Conservation (phyloP, 345 rosid species). For the Camelina laxa region DNA sequence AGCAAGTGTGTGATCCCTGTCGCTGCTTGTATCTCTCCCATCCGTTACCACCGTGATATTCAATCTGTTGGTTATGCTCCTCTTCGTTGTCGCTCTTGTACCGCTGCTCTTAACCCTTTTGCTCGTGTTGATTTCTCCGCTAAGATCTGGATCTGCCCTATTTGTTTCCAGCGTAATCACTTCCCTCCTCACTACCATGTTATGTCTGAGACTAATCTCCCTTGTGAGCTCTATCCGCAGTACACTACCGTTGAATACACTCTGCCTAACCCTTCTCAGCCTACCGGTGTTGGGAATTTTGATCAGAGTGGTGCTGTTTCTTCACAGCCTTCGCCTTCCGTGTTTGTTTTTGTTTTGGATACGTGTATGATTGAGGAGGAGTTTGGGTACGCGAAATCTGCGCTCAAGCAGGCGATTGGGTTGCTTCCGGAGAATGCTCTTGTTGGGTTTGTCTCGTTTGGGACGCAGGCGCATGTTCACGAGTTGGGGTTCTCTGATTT, state of each 20-base stretch:
- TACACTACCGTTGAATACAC: slow-evolving; percentile 81
- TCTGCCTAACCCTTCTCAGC: slow-evolving; percentile 51
- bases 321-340: slow-evolving; percentile 51
- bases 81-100: slow-evolving; percentile 88
- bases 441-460: slow-evolving; percentile 91
- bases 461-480: slow-evolving; percentile 96
- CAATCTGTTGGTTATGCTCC: slow-evolving; percentile 86
- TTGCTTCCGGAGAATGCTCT: slow-evolving; percentile 92
- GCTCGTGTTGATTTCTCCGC: slow-evolving; percentile 83
- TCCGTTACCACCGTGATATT: slow-evolving; percentile 77
- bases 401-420: slow-evolving; percentile 83
- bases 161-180: slow-evolving; percentile 89
- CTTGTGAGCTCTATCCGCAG: slow-evolving; percentile 88
- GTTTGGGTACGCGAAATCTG: slow-evolving; percentile 70
- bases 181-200: slow-evolving; percentile 82
- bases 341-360: slow-evolving; percentile 84
- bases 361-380: slow-evolving; percentile 98
- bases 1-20: slow-evolving; percentile 98
- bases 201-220: slow-evolving; percentile 90
- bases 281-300: slow-evolving; percentile 50
- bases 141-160: slow-evolving; percentile 99
- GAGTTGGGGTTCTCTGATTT: slow-evolving; percentile 91
- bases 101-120: slow-evolving; percentile 72
- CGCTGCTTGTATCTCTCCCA: slow-evolving; percentile 88
- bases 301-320: slow-evolving; percentile 47